Evolutionary conservation across 1,139 yeast species (phyloP).

Genomic region (Debaryomycetaceae sp.): DNA sequence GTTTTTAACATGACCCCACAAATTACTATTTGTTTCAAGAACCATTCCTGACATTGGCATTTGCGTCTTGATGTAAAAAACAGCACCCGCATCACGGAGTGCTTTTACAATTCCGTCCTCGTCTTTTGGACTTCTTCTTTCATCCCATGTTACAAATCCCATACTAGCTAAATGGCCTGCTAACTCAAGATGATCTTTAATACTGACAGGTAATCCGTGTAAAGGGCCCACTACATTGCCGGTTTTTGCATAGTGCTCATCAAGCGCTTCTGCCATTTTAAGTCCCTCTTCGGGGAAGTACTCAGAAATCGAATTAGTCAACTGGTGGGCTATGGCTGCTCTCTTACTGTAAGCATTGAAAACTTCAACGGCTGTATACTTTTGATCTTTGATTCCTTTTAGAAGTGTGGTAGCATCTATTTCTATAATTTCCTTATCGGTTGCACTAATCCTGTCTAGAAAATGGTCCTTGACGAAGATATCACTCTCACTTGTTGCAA

Average conservation of each 20-base stretch:
- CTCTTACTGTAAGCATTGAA: conserved; percentile 26
- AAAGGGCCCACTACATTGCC: conserved; percentile 15
- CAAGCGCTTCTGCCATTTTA: conserved; percentile 15
- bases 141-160: conserved; percentile 21
- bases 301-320: conserved; percentile 22
- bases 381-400: conserved; percentile 1
- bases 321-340: conserved; percentile 19
- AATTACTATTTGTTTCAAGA: conserved; percentile 47
- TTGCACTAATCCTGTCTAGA: not conserved
- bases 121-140: conserved; percentile 12
- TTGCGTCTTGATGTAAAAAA: conserved; percentile 40
- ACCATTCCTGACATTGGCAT: conserved; percentile 60
- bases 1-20: conserved; percentile 52
- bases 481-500: not conserved
- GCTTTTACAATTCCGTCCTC: conserved; percentile 20
- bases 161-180: conserved; percentile 14
- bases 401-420: conserved; percentile 1
- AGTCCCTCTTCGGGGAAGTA: conserved; percentile 19
- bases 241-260: conserved; percentile 10
- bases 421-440: not conserved
- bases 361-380: conserved; percentile 20
- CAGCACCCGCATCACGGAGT: conserved; percentile 17
- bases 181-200: conserved; percentile 20
- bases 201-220: conserved; percentile 22
- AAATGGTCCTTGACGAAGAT: not conserved